phyloP scores from a whole-genome alignment of 2,329 filamentous ascomycete species.

The Calonectria pseudoturangicola region DNA sequence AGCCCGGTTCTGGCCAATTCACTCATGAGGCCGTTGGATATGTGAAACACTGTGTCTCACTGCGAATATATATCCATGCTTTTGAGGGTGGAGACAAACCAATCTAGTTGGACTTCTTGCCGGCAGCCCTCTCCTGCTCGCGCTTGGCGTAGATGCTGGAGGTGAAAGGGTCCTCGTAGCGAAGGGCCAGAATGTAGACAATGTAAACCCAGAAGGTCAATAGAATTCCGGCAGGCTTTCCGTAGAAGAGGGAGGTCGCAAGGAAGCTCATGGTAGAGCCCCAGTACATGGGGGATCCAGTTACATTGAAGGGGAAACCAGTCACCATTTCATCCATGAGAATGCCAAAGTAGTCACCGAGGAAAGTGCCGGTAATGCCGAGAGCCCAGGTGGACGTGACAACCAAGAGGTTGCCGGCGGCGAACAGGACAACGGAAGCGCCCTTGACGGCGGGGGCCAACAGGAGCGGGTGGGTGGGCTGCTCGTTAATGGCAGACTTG shows the following conservation, averaged over 20 bases:
- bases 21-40: conserved; percentile 6
- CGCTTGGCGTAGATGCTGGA: conserved; percentile 93
- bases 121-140: conserved; percentile 74
- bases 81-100: conserved; percentile 3
- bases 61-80: conserved; percentile 33
- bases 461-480: conserved; percentile 85
- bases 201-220: conserved; percentile 84
- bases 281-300: conserved; percentile 95
- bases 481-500: conserved; percentile 85
- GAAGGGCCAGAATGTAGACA: conserved; percentile 87
- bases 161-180: conserved; percentile 96
- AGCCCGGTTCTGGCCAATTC: conserved; percentile 16
- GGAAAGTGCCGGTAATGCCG: conserved; percentile 95
- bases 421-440: conserved; percentile 82
- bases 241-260: conserved; percentile 88
- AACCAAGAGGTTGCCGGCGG: conserved; percentile 87
- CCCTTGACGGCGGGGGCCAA: conserved; percentile 74
- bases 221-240: conserved; percentile 89
- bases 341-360: conserved; percentile 99
- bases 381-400: conserved; percentile 92
- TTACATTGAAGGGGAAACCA: conserved; percentile 96
- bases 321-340: conserved; percentile 97
- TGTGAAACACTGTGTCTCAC: conserved; percentile 31
- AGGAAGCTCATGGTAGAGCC: conserved; percentile 95
- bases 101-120: conserved; percentile 72